These are phyloP conservation scores for Xylaria castorea DNA, from an alignment of 495 filamentous ascomycete species.

Conservation along the genomic window DNA sequence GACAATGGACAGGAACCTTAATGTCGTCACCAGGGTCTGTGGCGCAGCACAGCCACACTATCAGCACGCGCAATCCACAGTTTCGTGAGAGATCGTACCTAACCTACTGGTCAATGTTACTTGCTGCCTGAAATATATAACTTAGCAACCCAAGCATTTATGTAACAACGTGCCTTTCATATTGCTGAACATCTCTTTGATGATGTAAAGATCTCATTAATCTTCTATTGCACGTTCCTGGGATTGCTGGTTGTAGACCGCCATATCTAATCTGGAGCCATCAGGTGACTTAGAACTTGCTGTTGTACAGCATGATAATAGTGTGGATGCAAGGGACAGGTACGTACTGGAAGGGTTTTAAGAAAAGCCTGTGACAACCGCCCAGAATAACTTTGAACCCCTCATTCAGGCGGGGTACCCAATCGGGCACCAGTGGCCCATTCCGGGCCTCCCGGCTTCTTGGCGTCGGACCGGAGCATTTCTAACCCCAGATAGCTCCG, in stretches of 20 bases:
- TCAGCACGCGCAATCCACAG: not conserved
- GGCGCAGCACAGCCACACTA: conserved; percentile 12
- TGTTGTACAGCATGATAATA: not conserved
- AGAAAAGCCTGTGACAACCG: not conserved
- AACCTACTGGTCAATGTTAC: too few relatives aligned
- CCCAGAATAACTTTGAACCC: not conserved
- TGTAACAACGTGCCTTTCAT: not conserved
- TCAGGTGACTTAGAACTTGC: not conserved
- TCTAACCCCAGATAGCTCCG: not conserved
- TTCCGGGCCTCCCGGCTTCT: not conserved
- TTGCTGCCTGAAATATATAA: not conserved
- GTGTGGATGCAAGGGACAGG: not conserved
- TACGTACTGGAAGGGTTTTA: not conserved
- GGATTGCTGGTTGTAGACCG: not conserved
- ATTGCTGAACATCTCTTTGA: not conserved
- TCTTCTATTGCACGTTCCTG: not conserved
- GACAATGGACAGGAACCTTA: conserved; percentile 6
- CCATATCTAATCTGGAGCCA: not conserved
- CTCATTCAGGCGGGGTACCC: not conserved
- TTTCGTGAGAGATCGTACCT: too few relatives aligned
- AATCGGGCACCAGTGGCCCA: not conserved
- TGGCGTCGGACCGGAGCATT: conserved; percentile 5
- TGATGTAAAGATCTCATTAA: not conserved
- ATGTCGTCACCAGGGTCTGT: conserved; percentile 20
- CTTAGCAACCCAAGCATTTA: not conserved